A percentile compares a stretch with the other conserved stretches of the same genome.
Conservation (phyloP, 2,329 filamentous ascomycete species). For the Cytospora chrysosperma region DNA sequence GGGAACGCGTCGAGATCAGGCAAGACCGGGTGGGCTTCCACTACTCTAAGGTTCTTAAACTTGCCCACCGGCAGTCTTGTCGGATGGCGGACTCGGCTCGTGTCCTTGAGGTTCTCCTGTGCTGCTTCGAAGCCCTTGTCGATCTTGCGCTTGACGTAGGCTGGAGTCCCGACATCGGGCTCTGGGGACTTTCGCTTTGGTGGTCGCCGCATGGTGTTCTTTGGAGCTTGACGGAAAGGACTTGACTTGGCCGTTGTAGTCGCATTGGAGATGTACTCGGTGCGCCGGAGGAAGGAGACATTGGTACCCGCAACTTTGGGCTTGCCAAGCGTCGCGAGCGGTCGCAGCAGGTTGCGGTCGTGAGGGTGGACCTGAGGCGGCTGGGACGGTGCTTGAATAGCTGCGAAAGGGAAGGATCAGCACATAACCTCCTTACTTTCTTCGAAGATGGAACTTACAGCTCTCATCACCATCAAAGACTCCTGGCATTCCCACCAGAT, state of each 20-base stretch:
- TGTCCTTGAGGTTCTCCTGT: constrained; percentile 53
- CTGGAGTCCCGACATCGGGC: constrained; percentile 60
- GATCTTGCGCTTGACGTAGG: constrained; percentile 67
- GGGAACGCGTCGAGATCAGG: constrained; percentile 69
- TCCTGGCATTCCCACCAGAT: constrained; percentile 90
- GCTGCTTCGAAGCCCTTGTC: constrained; percentile 60
- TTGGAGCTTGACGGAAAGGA: constrained; percentile 17
- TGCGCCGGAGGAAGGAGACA: constrained; percentile 91
- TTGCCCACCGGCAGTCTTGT: constrained; percentile 40
- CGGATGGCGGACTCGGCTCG: constrained; percentile 55
- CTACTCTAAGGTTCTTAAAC: constrained; percentile 51
- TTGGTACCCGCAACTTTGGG: constrained; percentile 71
- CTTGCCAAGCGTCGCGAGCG: constrained; percentile 82
- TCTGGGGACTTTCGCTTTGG: constrained; percentile 55
- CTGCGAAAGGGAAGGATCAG: constrained; percentile 45
- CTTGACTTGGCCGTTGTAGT: constrained; percentile 22
- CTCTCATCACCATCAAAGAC: constrained; percentile 94
- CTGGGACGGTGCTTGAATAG: constrained; percentile 76
- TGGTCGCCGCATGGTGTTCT: constrained; percentile 36
- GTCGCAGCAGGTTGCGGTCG: constrained; percentile 80
- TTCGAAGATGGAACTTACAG: constrained; percentile 57
- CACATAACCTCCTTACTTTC: not conserved
- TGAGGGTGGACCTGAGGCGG: constrained; percentile 73
- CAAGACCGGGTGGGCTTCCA: constrained; percentile 60
- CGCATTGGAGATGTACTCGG: constrained; percentile 78